Base-by-base conservation (phyloP, 1,284 basidiomycete genomes). In the Apiotrichum sp. region DNA sequence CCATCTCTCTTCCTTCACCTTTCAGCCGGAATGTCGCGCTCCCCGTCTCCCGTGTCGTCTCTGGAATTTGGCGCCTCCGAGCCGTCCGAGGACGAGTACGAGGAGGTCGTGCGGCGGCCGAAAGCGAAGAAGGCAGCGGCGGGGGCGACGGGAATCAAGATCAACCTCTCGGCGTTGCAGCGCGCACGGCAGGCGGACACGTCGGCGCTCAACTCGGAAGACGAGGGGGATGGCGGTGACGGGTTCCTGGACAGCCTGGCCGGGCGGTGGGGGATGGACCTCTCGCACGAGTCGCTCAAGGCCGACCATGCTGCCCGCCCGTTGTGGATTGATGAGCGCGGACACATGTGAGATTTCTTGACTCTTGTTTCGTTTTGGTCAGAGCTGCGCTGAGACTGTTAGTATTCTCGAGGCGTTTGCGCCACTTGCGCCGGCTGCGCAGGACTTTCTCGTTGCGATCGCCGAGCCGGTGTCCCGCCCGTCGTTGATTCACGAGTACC, bases 391-490 rank as follows among this genome's bases (percentile, higher is more conserved):
- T 41, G 14, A 33, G 36, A 41, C 6, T 47, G 45, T 16, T 22
- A 76, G 74, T 69, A 97, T 96, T 58, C 83, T 98, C 38, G 93
- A 97, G 75, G 90, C 90, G 0, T 98, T 97, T 72, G 92, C 90
- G 34, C 89, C 95, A 1, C 92, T 98, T 58, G 95, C 96, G 33
- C 90, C 95, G 68, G 93, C 97, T 76, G 96, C 96, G 3, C 95
- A 98, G 76, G 96, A 99, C 74, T 98, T 99, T 68, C 81, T 98
- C 42, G 90, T 96, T 55, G 95, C 96, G 49, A 98, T 99, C 52
- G 92, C 93, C 67, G 96, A 99, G 78, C 96, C 96, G 63, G 93
- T 98, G 70, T 98, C 93, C 80, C 87, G 96, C 79, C 96, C 96
- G 43, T 86, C 89, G 36, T 90, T 96, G 77, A 95, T 98, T 62